phyloP scores from a whole-genome alignment of 257 asterid species.

The Solanum sejunctum region DNA sequence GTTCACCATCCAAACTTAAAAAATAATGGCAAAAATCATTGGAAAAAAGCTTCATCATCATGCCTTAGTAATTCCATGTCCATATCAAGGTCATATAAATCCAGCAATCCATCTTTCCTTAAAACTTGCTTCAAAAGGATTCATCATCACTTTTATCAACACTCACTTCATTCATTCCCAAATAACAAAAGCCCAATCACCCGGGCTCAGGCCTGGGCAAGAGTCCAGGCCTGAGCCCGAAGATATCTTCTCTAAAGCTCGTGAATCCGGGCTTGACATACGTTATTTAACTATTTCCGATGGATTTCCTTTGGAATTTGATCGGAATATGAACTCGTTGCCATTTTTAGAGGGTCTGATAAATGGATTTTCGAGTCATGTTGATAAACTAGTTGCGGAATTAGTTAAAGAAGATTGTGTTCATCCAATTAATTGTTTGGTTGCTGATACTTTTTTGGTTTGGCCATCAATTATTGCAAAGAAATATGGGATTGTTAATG shows the following conservation, averaged over 20 bases:
- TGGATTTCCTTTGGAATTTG: not conserved
- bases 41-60: not conserved
- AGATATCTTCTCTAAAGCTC: not conserved
- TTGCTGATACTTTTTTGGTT: constrained; percentile 30
- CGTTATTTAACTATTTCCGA: not conserved
- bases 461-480: constrained; percentile 29
- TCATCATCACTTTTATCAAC: not conserved
- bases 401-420: not conserved
- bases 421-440: constrained; percentile 14
- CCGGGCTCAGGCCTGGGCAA: not conserved
- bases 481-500: constrained; percentile 18
- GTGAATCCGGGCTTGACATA: not conserved
- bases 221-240: not conserved
- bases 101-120: not conserved
- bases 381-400: not conserved
- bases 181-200: not conserved
- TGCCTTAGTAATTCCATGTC: not conserved
- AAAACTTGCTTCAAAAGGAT: constrained; percentile 8
- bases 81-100: constrained; percentile 6
- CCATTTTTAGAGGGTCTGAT: not conserved
- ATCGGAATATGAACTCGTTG: not conserved
- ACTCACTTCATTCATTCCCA: not conserved
- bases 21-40: not conserved
- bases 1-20: not conserved
- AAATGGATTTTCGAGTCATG: not conserved